Conservation (phyloP, 164 flowering plant species). For the Cinnamomum chago region DNA sequence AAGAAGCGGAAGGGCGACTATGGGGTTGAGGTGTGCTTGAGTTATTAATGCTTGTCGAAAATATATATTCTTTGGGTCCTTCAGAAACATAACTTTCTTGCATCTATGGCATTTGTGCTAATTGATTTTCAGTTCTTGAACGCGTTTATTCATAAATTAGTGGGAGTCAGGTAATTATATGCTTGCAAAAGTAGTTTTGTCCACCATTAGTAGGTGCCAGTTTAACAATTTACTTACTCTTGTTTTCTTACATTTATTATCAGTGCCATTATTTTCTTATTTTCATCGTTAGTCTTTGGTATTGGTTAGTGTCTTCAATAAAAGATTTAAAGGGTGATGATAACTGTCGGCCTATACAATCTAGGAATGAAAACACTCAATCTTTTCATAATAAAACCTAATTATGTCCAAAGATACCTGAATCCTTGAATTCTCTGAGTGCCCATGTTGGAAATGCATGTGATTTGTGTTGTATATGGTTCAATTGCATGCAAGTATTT, state of each 20-base stretch:
- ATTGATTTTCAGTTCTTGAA: not conserved
- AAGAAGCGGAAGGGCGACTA: slow-evolving; percentile 66
- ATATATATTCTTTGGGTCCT: not conserved
- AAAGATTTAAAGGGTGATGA: not conserved
- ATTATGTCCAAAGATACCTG: no score
- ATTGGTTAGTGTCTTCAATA: not conserved
- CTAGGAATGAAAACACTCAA: no score
- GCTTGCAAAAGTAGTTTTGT: not conserved
- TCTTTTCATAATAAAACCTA: no score
- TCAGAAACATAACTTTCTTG: not conserved
- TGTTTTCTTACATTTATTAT: not conserved
- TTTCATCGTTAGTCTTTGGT: no score
- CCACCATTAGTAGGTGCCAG: not conserved
- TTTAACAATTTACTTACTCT: no score
- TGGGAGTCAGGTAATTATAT: not conserved
- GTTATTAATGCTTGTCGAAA: not conserved
- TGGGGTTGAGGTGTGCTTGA: slow-evolving; percentile 43
- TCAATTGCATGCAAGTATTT: no score
- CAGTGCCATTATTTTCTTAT: not conserved
- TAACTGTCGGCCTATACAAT: no score
- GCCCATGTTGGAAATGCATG: no score
- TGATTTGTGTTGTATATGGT: no score
- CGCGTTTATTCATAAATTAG: not conserved
- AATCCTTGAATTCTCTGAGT: no score
- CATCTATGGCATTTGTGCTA: not conserved